Evolutionary conservation across 148 eudicot genomes (phyloP).

Genomic region (Fagopyrum tataricum): DNA sequence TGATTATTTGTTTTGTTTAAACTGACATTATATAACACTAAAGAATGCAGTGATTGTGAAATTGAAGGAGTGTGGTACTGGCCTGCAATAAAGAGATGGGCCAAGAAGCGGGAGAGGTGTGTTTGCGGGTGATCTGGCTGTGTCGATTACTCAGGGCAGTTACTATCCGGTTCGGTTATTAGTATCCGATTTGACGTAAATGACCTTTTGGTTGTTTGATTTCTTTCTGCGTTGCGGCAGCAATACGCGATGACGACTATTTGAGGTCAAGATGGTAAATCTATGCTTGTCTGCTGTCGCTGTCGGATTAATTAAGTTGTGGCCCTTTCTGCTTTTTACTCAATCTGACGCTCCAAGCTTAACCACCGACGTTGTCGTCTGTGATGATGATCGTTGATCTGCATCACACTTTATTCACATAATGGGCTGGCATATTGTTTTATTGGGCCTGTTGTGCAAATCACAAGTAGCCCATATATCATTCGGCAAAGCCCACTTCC

Average conservation of each 20-base stretch:
- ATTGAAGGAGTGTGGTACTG: not conserved
- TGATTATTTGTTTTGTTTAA: no score
- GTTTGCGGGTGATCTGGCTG: not conserved
- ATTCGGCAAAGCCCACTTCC: not conserved
- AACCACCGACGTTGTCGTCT: slow-evolving; percentile 5
- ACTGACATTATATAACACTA: no score
- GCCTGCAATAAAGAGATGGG: not conserved
- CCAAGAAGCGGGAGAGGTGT: not conserved
- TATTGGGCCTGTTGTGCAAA: no score
- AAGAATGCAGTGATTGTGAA: no score
- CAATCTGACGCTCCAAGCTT: not conserved
- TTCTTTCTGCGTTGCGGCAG: not conserved
- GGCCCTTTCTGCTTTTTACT: no score
- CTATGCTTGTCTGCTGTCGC: not conserved
- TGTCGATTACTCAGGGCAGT: no score
- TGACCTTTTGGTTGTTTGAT: not conserved
- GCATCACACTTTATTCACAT: not conserved
- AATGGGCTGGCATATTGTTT: not conserved
- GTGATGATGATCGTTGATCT: not conserved
- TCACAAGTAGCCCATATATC: not conserved
- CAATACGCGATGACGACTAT: not conserved
- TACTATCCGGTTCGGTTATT: no score
- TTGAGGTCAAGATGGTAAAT: not conserved
- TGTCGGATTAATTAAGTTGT: no score
- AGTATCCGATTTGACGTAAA: no score